These are phyloP conservation scores for Hemileccinum hortonii DNA, from an alignment of 1,284 basidiomycete genomes.

Conservation along the genomic window DNA sequence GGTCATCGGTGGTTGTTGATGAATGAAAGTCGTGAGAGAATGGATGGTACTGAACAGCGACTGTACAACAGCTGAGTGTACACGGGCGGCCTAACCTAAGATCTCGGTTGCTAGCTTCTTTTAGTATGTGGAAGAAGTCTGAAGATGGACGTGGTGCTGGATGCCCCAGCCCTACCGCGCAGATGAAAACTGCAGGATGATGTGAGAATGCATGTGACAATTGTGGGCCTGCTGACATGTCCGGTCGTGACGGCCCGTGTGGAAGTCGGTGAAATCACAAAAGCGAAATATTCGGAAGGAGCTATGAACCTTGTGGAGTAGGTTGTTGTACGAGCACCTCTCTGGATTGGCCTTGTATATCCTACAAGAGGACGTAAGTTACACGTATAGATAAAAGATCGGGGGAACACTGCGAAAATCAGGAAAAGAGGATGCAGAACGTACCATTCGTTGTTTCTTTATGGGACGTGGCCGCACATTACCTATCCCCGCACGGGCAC, in stretches of 20 bases:
- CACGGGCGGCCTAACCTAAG: constrained; percentile 14
- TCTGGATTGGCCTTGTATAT: constrained; percentile 40
- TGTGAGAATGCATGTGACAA: constrained; percentile 4
- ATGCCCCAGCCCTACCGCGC: constrained; percentile 4
- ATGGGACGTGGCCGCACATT: constrained; percentile 64
- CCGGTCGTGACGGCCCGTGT: constrained; percentile 9
- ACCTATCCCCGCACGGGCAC: constrained; percentile 54
- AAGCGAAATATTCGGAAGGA: neutral
- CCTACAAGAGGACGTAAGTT: constrained; percentile 29
- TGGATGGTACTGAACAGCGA: constrained; percentile 20
- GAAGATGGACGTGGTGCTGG: constrained; percentile 4
- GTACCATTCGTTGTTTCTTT: constrained; percentile 76
- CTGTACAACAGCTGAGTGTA: constrained; percentile 28
- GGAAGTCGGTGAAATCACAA: constrained; percentile 5
- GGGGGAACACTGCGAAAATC: neutral
- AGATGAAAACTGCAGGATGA: constrained; percentile 14
- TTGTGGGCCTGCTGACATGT: constrained; percentile 6
- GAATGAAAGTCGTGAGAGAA: constrained; percentile 20
- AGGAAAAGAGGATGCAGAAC: neutral
- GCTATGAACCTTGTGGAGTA: constrained; percentile 45
- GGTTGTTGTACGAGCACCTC: constrained; percentile 47
- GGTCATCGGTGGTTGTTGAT: constrained; percentile 18
- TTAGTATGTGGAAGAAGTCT: constrained; percentile 11
- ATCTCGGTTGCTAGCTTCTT: constrained; percentile 18
- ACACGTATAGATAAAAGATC: constrained; percentile 4